Evolutionary conservation across 495 filamentous ascomycete species (phyloP), one percentile per base, ranked within the genome.

Genomic region (Aspergillus kassunensis): DNA sequence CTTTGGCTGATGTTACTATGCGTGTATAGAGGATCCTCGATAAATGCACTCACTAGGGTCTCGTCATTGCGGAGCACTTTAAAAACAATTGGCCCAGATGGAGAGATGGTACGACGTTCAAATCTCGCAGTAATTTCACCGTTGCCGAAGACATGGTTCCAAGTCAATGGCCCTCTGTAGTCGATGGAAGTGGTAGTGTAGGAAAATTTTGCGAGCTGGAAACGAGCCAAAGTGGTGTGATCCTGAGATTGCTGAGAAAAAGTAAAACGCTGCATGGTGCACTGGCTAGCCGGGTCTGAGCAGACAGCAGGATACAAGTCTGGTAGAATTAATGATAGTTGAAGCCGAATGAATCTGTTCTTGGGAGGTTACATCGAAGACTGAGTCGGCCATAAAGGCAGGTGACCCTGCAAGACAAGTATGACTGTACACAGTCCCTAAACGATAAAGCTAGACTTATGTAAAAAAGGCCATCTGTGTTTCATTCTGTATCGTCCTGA

Each of bases 161-260:
- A 76, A 18, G 56, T 57, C 7, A 75, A 42, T 18, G 67, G 68
- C 10, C 64, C 65, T 33, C 50, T 58, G 44, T 72, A 62, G 19
- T 64, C 57, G 25, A 63, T 49, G 15, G 66, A 49, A 2, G 61
- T 68, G 20, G 58, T 67, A n/a, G 69, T 64, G 44, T 74, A 63
- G 35, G 73, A 76, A 58, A 73, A 76, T 39, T 74, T 75, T 9
- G 66, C 65, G 6, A 76, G 58, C 16, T 63, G 37, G 12, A 73
- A 50, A 40, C 60, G 65, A 19, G 62, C 53, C 19, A 63, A 44
- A 10, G 60, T 41, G n/a, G 55, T 50, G 19, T 31, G 37, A 13
- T 52, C 34, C 4, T 49, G 40, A 2, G 57, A 39, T 16, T 49
- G 50, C 10, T 53, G 55, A 21, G 44, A 37, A 16, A 4, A 1